These are phyloP conservation scores for Penicillium herquei DNA, from an alignment of 495 filamentous ascomycete species.

Conservation along the genomic window DNA sequence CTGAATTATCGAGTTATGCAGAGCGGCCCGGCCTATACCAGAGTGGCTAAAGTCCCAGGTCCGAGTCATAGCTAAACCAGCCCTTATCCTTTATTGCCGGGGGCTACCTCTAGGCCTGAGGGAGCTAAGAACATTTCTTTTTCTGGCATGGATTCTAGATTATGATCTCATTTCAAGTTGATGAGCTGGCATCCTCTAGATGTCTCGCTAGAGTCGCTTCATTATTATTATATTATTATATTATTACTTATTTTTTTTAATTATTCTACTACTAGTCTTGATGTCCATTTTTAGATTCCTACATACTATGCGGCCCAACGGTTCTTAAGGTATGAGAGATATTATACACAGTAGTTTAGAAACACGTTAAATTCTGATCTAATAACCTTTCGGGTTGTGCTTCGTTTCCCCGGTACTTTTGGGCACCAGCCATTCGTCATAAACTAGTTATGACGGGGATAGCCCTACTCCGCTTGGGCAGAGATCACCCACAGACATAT, in stretches of 20 bases:
- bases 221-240: neutral
- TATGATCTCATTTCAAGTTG: conserved; percentile 17
- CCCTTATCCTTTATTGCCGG: too few relatives aligned
- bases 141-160: neutral
- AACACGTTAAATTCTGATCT: conserved; percentile 1
- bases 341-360: neutral
- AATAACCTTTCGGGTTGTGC: neutral
- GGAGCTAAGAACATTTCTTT: neutral
- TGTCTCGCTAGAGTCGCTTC: neutral
- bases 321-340: neutral
- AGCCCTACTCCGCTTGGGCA: conserved; percentile 18
- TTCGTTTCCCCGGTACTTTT: conserved; percentile 6
- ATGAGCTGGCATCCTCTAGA: conserved; percentile 47
- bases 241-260: neutral
- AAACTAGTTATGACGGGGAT: conserved; percentile 17
- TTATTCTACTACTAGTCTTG: neutral
- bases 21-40: conserved; percentile 30
- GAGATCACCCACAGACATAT: conserved; percentile 12
- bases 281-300: neutral
- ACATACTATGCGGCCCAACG: conserved; percentile 11
- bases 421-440: conserved; percentile 11
- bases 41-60: conserved; percentile 1
- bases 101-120: too few relatives aligned
- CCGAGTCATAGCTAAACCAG: neutral
- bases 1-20: conserved; percentile 27